Base-by-base conservation (phyloP, 192 early-diverging fungal genomes). In the Entomortierella chlamydospora region DNA sequence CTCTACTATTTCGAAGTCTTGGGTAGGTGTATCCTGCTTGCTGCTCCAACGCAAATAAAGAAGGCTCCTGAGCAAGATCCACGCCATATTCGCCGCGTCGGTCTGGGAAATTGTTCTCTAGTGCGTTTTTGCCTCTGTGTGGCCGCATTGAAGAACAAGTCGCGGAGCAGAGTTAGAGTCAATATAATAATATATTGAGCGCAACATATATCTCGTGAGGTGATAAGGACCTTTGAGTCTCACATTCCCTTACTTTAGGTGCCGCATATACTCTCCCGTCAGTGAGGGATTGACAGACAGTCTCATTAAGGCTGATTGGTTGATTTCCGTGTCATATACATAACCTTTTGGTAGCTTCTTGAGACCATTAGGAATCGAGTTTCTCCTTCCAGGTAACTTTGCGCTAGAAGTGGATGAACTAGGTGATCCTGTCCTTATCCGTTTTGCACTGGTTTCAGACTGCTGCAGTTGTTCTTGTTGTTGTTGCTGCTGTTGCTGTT, bases 1-100 rank as follows among this genome's bases (percentile, higher is more conserved):
- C 76, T 25, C 74, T 73, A 41, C 74, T 74, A 26, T 72, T 81
- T 23, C 88, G 73, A 68, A 87, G 86, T 37, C 88, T 82, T 18
- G 88, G 86, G 58, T 89, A 89, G 23, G 86, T 82, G 64, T 89
- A 89, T 29, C 88, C 88, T 10, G 82, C 85, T 34, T 89, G 84
- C 53, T 89, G 88, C 30, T 82, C 84, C 25, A 86, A 54, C 5
- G 83, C 85, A 69, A 89, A 89, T 34, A 80, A 64, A 9, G 81
- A 78, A 2, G 88, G 85, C n/a, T 72, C 76, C 31, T 84, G 82
- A 28, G 70, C 77, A 15, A 70, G 64, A 50, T 70, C 81, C 43
- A 86, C 76, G 11, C 82, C 61, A 52, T 83, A 83, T 23, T 79
- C 54, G 49, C 63, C 57, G n/a, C 76, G 76, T 22, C 49, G 39